Evolutionary conservation across 2,329 filamentous ascomycete genomes (phyloP).

Genomic region (Septoria petroselini): DNA sequence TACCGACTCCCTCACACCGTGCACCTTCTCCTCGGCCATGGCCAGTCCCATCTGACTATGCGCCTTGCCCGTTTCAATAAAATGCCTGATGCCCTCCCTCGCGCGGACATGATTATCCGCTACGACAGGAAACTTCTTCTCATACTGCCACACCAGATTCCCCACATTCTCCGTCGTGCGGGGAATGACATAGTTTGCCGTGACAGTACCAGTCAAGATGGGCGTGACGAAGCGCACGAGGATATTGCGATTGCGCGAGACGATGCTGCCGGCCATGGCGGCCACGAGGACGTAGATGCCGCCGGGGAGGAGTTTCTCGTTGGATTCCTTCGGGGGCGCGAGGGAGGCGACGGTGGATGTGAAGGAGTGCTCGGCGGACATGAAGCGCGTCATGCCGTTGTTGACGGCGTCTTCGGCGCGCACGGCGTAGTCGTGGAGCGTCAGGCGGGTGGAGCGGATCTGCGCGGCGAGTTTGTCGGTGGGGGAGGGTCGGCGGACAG

Average conservation of each 20-base stretch:
- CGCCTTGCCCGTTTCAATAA: slow-evolving; percentile 69
- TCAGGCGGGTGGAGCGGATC: slow-evolving; percentile 75
- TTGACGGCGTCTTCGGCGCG: slow-evolving; percentile 80
- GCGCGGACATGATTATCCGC: slow-evolving; percentile 75
- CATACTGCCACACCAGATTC: slow-evolving; percentile 85
- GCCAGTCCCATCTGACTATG: slow-evolving; percentile 68
- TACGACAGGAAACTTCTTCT: slow-evolving; percentile 80
- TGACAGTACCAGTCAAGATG: slow-evolving; percentile 73
- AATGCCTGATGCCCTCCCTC: slow-evolving; percentile 65
- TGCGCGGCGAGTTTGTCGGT: slow-evolving; percentile 85
- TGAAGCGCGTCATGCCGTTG: slow-evolving; percentile 71
- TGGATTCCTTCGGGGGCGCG: slow-evolving; percentile 78
- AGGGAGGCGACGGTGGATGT: slow-evolving; percentile 85
- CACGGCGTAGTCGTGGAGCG: slow-evolving; percentile 72
- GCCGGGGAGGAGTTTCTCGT: slow-evolving; percentile 86
- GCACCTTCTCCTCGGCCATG: slow-evolving; percentile 78
- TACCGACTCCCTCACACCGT: slow-evolving; percentile 68
- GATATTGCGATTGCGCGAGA: slow-evolving; percentile 82
- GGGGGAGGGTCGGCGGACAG: slow-evolving; percentile 59
- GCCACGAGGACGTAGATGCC: slow-evolving; percentile 89
- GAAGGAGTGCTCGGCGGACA: slow-evolving; percentile 84
- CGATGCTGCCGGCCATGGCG: slow-evolving; percentile 90
- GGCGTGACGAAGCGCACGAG: slow-evolving; percentile 75
- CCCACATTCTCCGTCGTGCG: slow-evolving; percentile 87
- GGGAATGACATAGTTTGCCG: slow-evolving; percentile 81